These are phyloP conservation scores for Sporothrix globosa DNA, from an alignment of 2,329 filamentous ascomycete species.

Conservation along the genomic window DNA sequence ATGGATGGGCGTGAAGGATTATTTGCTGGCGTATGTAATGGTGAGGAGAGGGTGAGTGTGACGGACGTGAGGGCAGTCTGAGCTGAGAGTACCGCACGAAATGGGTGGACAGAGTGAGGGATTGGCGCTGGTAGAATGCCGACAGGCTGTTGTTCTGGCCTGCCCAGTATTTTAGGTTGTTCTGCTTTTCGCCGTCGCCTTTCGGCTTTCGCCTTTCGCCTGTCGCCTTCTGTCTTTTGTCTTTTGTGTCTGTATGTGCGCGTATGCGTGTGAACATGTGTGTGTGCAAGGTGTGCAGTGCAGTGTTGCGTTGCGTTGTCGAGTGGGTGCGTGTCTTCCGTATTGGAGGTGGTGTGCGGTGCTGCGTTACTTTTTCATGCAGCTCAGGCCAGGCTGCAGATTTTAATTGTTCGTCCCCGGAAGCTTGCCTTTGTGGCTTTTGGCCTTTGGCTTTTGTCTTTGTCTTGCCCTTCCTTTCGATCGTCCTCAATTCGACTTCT, in stretches of 20 bases:
- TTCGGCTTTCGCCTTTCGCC: neutral
- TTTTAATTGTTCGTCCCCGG: neutral
- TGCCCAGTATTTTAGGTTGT: conserved; percentile 5
- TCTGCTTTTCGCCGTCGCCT: neutral
- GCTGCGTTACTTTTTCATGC: conserved; percentile 18
- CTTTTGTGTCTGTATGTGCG: neutral
- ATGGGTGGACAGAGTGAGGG: neutral
- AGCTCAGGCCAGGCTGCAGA: conserved; percentile 16
- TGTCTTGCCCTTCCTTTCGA: neutral
- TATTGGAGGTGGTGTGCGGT: neutral
- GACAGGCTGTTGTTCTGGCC: neutral
- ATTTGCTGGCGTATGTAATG: neutral
- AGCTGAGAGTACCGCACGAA: neutral
- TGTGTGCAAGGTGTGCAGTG: conserved; percentile 13
- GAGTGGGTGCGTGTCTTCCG: neutral
- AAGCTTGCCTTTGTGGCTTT: neutral
- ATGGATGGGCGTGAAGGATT: neutral
- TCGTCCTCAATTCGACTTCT: neutral
- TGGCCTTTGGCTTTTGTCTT: neutral
- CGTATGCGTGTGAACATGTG: neutral
- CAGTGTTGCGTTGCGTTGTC: conserved; percentile 7
- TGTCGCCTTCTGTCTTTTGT: neutral
- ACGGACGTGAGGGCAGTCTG: neutral
- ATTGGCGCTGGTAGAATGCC: neutral
- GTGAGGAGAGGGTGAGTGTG: neutral